Evolutionary conservation across 2,329 filamentous ascomycete genomes (phyloP), one percentile per base, ranked within the genome.

Genomic region (Cladorrhinum sp.): DNA sequence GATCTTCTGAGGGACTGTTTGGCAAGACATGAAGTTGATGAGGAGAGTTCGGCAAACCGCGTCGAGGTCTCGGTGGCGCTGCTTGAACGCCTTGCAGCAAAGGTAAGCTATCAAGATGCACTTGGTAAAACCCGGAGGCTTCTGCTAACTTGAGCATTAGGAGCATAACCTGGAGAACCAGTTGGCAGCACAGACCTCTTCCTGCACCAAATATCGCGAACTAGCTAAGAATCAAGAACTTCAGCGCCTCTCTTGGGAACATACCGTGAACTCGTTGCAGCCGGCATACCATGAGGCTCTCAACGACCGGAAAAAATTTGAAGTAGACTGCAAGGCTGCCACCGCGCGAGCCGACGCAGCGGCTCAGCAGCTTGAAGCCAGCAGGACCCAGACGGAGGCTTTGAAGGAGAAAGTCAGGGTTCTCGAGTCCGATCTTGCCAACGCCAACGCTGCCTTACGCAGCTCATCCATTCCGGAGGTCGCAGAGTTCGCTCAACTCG

Each of bases 281-380:
- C 70, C 73, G 7, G 77, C 76, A 49, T 80, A 79, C 60, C 78
- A 81, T 64, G 74, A 74, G 14, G 82, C 84, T 2, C 70, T 85
- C 4, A 72, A 79, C 60, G 83, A 86, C 21, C 80, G 82, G 33
- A 75, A 74, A 33, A 68, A 66, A 4, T 82, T 80, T 46, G 77
- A 85, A 65, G 74, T 71, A 20, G 75, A 84, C 30, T 77, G 77
- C 55, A 72, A 76, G 42, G 69, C 66, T 3, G 74, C 74, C 2
- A 62, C 69, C 30, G 69, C 73, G 30, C 76, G 80, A 49, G 42
- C 16, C 10, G 74, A 74, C 1, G 66, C 69, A 3, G 56, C 71
- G 1, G 65, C 74, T 49, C 72, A 71, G 39, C 73, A 78, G 52
- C 70, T 75, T 1, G 75, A 77, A 39, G 74, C 74, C 46, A 72